Evolutionary conservation across 345 rosid species (phyloP), one percentile per base, ranked within the genome.

Genomic region (Dimocarpus longan): DNA sequence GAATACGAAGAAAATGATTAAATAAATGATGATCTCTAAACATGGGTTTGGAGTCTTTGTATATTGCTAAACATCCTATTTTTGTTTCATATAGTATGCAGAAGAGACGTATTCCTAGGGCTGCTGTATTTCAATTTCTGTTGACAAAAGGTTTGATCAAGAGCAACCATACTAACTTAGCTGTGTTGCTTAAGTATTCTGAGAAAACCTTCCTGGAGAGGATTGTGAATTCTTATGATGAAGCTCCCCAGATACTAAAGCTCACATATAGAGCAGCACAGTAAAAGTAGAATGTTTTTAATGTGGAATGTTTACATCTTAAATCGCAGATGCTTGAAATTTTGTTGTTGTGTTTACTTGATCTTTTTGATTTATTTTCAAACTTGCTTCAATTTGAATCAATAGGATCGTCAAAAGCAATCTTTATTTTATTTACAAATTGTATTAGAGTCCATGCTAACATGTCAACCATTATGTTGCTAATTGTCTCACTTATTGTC

Each of bases 201-300:
- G 76, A 84, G 56, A 46, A 40, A 46, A 0, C 4, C 19, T 84
- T 81, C 69, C 39, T 81, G 18, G 15, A 71, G 15, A 84, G 56
- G 68, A 71, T 65, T 21, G 72, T 78, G 75, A 44, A 46, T 54
- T 43, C 67, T 40, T 71, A 71, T 21, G 57, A 46, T 24, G 73
- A 78, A 70, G 76, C 57, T 16, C 76, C 78, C 3, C 10, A 42
- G 18, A 75, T 81, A 12, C 28, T 80, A 26, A 73, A 69, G 70
- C 10, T 74, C 37, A 32, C 37, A 26, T 26, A 26, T 26, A 26
- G 28, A 26, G 28, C 28, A 26, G 28, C 28, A 26, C 28, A 26
- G 28, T 26, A 26, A 26, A 26, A 26, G 28, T 26, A 0, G 28
- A 26, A 26, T 26, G 28, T 26, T 26, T 26, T 26, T 26, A 26